A percentile compares a stretch with the other conserved stretches of the same genome.
Evolutionary conservation across 2,329 filamentous ascomycete genomes (phyloP).

Genomic region (Madurella mycetomatis): DNA sequence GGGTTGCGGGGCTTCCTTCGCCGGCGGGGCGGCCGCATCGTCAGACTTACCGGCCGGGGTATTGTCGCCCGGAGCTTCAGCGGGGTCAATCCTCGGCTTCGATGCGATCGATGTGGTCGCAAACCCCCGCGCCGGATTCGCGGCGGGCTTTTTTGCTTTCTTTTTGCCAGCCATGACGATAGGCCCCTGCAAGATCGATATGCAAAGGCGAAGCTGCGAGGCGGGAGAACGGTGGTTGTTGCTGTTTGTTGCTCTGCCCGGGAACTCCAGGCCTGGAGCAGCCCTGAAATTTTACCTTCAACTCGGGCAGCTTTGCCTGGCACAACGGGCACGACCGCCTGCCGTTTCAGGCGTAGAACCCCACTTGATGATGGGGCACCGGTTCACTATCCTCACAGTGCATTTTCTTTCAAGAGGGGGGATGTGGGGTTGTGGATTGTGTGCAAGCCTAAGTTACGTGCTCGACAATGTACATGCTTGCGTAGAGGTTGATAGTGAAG

Average conservation of each 20-base stretch:
- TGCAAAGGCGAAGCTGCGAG: conserved; percentile 3
- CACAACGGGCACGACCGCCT: conserved; percentile 23
- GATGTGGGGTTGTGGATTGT: background rate
- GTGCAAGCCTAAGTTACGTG: no score
- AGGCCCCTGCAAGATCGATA: background rate
- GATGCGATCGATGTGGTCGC: conserved; percentile 90
- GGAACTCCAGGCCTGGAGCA: conserved; percentile 10
- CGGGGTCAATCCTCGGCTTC: conserved; percentile 63
- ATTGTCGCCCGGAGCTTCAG: conserved; percentile 34
- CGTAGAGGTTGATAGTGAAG: no score
- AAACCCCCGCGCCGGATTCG: conserved; percentile 87
- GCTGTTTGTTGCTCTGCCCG: background rate
- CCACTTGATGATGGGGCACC: conserved; percentile 2
- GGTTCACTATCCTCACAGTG: conserved; percentile 11
- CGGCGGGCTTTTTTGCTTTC: conserved; percentile 87
- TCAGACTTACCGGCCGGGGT: conserved; percentile 21
- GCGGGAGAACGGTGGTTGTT: conserved; percentile 5
- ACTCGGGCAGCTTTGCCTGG: conserved; percentile 5
- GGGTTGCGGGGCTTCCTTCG: conserved; percentile 22
- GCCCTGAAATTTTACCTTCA: conserved; percentile 16
- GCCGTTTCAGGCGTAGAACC: conserved; percentile 20
- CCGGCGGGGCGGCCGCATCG: conserved; percentile 20
- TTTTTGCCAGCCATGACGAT: conserved; percentile 63
- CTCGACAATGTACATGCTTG: no score
- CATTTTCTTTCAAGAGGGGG: background rate